Evolutionary conservation across 352 stramenopile genomes (phyloP).

Genomic region (Elongisporangium senticosum): DNA sequence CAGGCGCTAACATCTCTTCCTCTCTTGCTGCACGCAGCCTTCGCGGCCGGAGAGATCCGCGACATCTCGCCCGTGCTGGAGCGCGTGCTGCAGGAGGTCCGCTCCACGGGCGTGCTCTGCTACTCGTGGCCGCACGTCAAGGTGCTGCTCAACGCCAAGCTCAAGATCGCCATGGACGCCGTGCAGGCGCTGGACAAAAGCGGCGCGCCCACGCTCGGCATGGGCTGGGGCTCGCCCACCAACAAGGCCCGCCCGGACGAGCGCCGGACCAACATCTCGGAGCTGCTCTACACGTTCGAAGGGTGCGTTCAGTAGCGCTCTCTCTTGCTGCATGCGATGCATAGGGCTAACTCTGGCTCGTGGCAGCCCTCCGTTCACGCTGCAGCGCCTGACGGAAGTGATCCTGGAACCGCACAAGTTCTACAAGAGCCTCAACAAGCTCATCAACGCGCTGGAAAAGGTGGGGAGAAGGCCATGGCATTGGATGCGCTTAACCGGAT

Average conservation of each 20-base stretch:
- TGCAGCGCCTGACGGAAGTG: conserved; percentile 77
- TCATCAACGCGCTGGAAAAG: conserved; percentile 82
- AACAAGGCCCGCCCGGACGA: conserved; percentile 49
- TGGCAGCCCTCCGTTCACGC: conserved; percentile 67
- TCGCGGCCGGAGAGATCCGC: conserved; percentile 38
- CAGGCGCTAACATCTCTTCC: background rate
- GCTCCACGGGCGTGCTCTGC: conserved; percentile 51
- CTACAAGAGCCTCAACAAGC: conserved; percentile 75
- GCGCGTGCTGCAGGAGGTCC: conserved; percentile 66
- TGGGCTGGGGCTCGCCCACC: conserved; percentile 33
- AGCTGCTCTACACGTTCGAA: conserved; percentile 62
- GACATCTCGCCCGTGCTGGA: conserved; percentile 44
- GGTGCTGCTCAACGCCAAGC: conserved; percentile 45
- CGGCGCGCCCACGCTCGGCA: conserved; percentile 15
- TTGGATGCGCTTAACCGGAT: background rate
- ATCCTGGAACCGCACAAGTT: conserved; percentile 58
- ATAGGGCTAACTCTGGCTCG: too few relatives aligned
- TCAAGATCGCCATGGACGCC: conserved; percentile 49
- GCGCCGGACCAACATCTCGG: conserved; percentile 44
- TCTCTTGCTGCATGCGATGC: background rate
- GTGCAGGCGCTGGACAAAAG: conserved; percentile 40
- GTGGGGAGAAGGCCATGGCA: conserved; percentile 8
- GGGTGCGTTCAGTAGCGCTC: conserved; percentile 16
- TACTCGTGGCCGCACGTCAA: conserved; percentile 76
- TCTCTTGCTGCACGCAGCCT: conserved; percentile 20